These are phyloP conservation scores for Beta corolliflora DNA, from an alignment of 179 eudicot genomes.

Conservation along the genomic window DNA sequence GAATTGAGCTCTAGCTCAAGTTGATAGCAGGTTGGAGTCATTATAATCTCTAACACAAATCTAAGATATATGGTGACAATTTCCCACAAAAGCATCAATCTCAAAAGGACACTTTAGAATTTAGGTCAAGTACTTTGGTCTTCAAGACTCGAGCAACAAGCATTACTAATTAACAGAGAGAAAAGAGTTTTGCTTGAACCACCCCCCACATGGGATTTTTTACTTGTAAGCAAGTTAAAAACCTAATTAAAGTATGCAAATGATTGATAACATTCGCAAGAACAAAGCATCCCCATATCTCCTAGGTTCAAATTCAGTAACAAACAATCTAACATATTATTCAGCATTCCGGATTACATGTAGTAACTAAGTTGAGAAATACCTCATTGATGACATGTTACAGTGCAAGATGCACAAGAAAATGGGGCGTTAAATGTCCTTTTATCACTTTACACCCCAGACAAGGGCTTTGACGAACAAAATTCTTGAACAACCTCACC, in stretches of 20 bases:
- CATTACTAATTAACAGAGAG: too few species aligned
- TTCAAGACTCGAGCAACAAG: neutral
- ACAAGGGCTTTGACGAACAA: neutral
- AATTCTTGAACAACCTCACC: neutral
- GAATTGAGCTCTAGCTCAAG: neutral
- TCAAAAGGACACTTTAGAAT: neutral
- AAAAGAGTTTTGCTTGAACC: neutral
- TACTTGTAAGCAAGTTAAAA: neutral
- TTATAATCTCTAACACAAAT: neutral
- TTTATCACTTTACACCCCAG: slow-evolving; percentile 3
- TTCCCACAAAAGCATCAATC: neutral
- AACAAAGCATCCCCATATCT: neutral
- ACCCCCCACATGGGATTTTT: neutral
- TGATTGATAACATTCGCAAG: neutral
- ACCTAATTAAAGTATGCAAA: neutral
- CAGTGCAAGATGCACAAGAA: slow-evolving; percentile 21
- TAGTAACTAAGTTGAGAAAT: slow-evolving; percentile 11
- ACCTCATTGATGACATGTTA: slow-evolving; percentile 22
- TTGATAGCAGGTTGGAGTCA: neutral
- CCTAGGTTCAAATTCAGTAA: slow-evolving; percentile 9
- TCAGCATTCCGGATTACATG: slow-evolving; percentile 14
- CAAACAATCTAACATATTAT: slow-evolving; percentile 11
- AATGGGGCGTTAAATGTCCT: slow-evolving; percentile 19
- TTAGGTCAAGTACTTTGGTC: neutral
- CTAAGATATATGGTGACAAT: neutral